phyloP scores from a whole-genome alignment of 805 yeast species.

The Sugiyamaella smithiae region DNA sequence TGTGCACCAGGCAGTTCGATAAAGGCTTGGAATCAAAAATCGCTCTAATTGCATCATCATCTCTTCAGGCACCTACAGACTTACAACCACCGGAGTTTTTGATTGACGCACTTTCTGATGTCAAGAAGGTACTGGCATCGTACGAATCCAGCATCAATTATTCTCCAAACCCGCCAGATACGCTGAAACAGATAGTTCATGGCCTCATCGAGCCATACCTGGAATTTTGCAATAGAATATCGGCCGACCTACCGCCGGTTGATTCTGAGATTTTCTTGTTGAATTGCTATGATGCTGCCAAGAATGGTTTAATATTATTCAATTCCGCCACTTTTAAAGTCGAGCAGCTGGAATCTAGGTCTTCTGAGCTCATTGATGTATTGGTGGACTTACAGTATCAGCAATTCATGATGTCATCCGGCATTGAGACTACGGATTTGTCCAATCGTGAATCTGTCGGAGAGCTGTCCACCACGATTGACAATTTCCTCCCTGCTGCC shows the following conservation, averaged over 20 bases:
- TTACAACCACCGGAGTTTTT: conserved; percentile 84
- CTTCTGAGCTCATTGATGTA: conserved; percentile 28
- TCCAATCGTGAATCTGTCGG: conserved; percentile 12
- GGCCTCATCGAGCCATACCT: conserved; percentile 34
- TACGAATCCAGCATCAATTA: conserved; percentile 35
- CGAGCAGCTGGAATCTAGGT: conserved; percentile 28
- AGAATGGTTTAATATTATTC: conserved; percentile 30
- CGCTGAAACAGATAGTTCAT: conserved; percentile 28
- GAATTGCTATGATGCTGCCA: conserved; percentile 37
- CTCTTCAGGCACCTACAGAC: conserved; percentile 38
- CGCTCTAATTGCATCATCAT: conserved; percentile 34
- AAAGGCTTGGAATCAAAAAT: conserved; percentile 41
- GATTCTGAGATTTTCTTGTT: conserved; percentile 32
- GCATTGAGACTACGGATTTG: conserved; percentile 15
- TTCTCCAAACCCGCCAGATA: conserved; percentile 14
- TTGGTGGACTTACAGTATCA: conserved; percentile 30
- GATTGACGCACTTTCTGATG: conserved; percentile 57
- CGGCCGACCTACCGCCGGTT: conserved; percentile 31
- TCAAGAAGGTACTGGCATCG: conserved; percentile 55
- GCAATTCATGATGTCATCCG: conserved; percentile 25
- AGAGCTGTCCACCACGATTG: conserved; percentile 28
- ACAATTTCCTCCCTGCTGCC: conserved; percentile 36
- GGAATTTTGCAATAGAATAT: conserved; percentile 30
- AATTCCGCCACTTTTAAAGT: conserved; percentile 32
- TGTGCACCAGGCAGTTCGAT: conserved; percentile 41